A percentile compares a stretch with the other conserved stretches of the same genome.
phyloP scores from a whole-genome alignment of 2,329 filamentous ascomycete species.

The Aureobasidium melanogenum region DNA sequence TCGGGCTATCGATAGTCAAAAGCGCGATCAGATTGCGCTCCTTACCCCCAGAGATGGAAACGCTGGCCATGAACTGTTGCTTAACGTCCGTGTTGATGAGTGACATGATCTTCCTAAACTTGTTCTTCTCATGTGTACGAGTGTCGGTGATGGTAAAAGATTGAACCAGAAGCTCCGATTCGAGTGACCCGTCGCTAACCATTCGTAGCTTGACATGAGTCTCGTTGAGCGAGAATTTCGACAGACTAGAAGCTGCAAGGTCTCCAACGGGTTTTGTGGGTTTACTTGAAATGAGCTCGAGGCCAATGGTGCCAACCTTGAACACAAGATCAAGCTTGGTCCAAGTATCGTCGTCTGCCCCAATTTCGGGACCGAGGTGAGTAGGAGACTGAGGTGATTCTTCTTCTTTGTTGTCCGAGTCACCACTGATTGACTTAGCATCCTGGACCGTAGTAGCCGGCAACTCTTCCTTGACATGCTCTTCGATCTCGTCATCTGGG shows the following conservation, averaged over 20 bases:
- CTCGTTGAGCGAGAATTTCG: constrained; percentile 88
- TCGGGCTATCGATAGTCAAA: constrained; percentile 86
- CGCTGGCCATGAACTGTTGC: constrained; percentile 95
- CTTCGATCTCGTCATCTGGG: constrained; percentile 55
- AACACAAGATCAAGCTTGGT: constrained; percentile 91
- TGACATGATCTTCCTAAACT: constrained; percentile 97
- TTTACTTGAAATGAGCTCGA: constrained; percentile 75
- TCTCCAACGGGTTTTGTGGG: constrained; percentile 71
- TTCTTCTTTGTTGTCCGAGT: constrained; percentile 20
- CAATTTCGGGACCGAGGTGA: constrained; percentile 54
- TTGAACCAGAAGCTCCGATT: constrained; percentile 86
- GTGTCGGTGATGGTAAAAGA: constrained; percentile 94
- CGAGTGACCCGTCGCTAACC: constrained; percentile 82
- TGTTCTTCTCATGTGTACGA: constrained; percentile 80
- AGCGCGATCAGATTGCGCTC: constrained; percentile 81
- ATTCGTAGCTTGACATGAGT: constrained; percentile 87
- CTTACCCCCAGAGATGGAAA: constrained; percentile 80
- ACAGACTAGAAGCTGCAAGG: constrained; percentile 70
- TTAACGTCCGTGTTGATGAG: constrained; percentile 84
- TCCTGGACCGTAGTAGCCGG: constrained; percentile 46
- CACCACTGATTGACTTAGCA: constrained; percentile 39
- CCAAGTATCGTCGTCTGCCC: constrained; percentile 64
- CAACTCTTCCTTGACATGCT: constrained; percentile 67
- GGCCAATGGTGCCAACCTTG: constrained; percentile 73
- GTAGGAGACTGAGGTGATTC: constrained; percentile 26